Conservation (phyloP, 2,329 filamentous ascomycete genomes). For the Lachnellula willkommii region DNA sequence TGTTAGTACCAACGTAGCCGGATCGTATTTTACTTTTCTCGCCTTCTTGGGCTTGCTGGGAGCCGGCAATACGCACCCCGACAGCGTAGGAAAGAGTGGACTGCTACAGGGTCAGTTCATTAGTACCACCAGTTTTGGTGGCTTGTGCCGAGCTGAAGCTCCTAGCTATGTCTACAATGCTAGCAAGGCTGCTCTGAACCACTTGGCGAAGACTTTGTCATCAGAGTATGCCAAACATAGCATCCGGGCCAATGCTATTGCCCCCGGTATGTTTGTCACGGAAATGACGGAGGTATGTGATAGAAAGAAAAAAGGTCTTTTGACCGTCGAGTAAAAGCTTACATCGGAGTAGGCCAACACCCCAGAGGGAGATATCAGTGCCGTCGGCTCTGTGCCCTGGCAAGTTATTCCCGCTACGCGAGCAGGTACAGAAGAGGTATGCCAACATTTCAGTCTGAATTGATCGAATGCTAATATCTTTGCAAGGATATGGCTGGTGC, state of each 20-base stretch:
- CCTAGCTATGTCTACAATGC: slow-evolving; percentile 33
- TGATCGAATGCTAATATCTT: not conserved
- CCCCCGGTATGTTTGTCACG: slow-evolving; percentile 58
- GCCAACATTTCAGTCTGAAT: not conserved
- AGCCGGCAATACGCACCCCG: not conserved
- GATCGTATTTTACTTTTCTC: not conserved
- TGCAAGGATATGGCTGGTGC: slow-evolving; percentile 65
- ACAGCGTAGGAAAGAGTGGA: not conserved
- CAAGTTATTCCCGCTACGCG: not conserved
- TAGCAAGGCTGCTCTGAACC: slow-evolving; percentile 40
- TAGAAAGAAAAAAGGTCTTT: not conserved
- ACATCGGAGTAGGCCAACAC: not conserved
- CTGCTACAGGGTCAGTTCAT: slow-evolving; percentile 1
- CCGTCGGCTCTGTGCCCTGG: not conserved
- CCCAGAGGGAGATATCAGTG: not conserved
- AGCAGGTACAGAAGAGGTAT: slow-evolving; percentile 1
- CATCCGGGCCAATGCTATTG: slow-evolving; percentile 45
- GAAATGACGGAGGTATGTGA: slow-evolving; percentile 40
- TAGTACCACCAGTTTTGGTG: not conserved
- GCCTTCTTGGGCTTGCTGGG: slow-evolving; percentile 4
- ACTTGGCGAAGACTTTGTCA: slow-evolving; percentile 33
- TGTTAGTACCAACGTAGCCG: not conserved
- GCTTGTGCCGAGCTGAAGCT: not conserved
- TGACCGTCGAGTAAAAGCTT: not conserved
- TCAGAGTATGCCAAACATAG: slow-evolving; percentile 3